These are phyloP conservation scores for Ormosia semicastrata DNA, from an alignment of 306 rosid species.

Conservation along the genomic window DNA sequence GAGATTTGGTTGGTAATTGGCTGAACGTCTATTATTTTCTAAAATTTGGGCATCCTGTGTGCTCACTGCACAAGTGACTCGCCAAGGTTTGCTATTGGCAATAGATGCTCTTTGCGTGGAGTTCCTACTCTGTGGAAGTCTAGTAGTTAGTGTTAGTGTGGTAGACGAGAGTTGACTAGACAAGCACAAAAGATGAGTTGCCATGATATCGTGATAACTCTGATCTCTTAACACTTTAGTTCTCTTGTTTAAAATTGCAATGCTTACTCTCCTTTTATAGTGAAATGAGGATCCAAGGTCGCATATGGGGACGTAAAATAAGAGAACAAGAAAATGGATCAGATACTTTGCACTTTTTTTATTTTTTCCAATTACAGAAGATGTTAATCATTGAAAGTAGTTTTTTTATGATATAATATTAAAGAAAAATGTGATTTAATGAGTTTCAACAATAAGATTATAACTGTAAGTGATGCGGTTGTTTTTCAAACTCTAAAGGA, in stretches of 20 bases:
- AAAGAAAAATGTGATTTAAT: too few relatives aligned
- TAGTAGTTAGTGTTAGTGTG: not conserved
- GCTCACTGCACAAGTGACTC: not conserved
- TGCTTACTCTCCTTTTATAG: not conserved
- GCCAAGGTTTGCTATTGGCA: not conserved
- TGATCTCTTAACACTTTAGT: too few relatives aligned
- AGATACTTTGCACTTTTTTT: too few relatives aligned
- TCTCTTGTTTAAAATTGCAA: not conserved
- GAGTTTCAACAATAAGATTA: too few relatives aligned
- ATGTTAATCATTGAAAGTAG: too few relatives aligned
- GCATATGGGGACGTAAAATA: not conserved
- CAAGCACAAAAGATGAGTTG: not conserved
- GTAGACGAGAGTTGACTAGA: not conserved
- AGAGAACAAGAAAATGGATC: not conserved
- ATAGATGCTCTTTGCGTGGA: not conserved
- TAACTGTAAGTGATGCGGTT: too few relatives aligned
- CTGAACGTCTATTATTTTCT: conserved; percentile 14
- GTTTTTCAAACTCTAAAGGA: too few relatives aligned
- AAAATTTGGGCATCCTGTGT: not conserved
- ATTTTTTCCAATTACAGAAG: too few relatives aligned
- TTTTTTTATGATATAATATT: too few relatives aligned
- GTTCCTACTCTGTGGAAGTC: not conserved
- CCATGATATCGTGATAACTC: not conserved
- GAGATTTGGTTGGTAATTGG: conserved; percentile 21
- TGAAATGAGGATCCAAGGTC: not conserved